Evolutionary conservation across 2,329 filamentous ascomycete species (phyloP).

Genomic region (Pyricularia sp.): DNA sequence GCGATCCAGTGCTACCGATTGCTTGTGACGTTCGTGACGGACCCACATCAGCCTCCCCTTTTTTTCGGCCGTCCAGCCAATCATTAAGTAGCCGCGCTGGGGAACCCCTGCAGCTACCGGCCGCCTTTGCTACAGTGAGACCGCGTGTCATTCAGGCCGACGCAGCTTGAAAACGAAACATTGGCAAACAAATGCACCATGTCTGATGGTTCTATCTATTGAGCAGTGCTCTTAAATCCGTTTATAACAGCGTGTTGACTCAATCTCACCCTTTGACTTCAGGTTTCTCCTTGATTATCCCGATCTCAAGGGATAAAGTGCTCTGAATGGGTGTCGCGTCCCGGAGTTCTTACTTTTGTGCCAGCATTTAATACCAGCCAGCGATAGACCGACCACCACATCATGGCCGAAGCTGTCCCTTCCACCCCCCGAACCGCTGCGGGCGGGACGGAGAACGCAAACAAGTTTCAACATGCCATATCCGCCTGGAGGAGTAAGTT

Average conservation of each 20-base stretch:
- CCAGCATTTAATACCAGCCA: conserved; percentile 2
- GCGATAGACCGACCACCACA: not conserved
- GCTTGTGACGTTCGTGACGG: not conserved
- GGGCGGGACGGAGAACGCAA: conserved; percentile 40
- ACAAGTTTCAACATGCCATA: conserved; percentile 95
- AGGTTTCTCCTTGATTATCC: not conserved
- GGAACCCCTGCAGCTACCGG: not conserved
- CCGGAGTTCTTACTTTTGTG: not conserved
- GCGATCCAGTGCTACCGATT: not conserved
- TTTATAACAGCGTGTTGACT: not conserved
- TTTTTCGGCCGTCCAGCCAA: not conserved
- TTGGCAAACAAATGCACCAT: not conserved
- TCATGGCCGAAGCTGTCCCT: conserved; percentile 15
- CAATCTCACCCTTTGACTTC: not conserved
- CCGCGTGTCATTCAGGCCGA: not conserved
- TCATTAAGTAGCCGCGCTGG: not conserved
- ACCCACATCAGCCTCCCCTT: not conserved
- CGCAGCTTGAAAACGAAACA: not conserved
- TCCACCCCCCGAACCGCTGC: conserved; percentile 4
- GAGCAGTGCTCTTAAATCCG: not conserved
- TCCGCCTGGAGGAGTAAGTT: conserved; percentile 84
- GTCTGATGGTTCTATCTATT: not conserved
- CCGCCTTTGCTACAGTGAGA: not conserved
- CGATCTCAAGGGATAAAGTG: not conserved
- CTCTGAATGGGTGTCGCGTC: not conserved